Conservation (phyloP, 352 stramenopile genomes). For the Globisporangium viniferum region DNA sequence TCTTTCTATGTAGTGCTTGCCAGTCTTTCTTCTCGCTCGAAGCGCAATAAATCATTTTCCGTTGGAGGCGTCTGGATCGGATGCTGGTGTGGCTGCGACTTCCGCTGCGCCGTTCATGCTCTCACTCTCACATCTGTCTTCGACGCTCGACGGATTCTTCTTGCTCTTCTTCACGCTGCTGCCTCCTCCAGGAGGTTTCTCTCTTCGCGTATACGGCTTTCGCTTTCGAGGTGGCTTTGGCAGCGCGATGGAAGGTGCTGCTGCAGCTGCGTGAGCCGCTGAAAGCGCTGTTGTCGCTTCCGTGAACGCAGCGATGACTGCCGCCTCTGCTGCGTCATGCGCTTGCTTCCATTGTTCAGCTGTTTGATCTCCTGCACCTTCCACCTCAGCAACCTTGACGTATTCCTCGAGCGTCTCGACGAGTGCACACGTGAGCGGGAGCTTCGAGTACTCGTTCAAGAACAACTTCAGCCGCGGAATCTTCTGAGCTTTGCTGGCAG, state of each 20-base stretch:
- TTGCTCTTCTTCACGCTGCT: slow-evolving; percentile 54
- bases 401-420: slow-evolving; percentile 36
- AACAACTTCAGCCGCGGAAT: slow-evolving; percentile 60
- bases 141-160: slow-evolving; percentile 15
- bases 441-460: slow-evolving; percentile 88
- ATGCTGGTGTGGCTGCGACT: neutral
- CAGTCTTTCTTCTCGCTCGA: slow-evolving; percentile 1
- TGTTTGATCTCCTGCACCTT: slow-evolving; percentile 12
- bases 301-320: slow-evolving; percentile 27
- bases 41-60: slow-evolving; percentile 9
- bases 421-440: slow-evolving; percentile 66
- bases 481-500: slow-evolving; percentile 53
- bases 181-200: slow-evolving; percentile 32
- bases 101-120: slow-evolving; percentile 3
- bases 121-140: slow-evolving; percentile 3
- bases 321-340: slow-evolving; percentile 27
- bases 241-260: neutral
- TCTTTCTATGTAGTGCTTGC: neutral
- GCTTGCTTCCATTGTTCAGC: slow-evolving; percentile 32
- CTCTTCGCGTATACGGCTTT: slow-evolving; percentile 62
- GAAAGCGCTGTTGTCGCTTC: slow-evolving; percentile 24
- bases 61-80: neutral
- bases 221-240: slow-evolving; percentile 58
- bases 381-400: slow-evolving; percentile 23
- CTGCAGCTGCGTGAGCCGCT: slow-evolving; percentile 1